Conservation (phyloP, 169 alveolate species). For the Plasmodium falciparum region DNA sequence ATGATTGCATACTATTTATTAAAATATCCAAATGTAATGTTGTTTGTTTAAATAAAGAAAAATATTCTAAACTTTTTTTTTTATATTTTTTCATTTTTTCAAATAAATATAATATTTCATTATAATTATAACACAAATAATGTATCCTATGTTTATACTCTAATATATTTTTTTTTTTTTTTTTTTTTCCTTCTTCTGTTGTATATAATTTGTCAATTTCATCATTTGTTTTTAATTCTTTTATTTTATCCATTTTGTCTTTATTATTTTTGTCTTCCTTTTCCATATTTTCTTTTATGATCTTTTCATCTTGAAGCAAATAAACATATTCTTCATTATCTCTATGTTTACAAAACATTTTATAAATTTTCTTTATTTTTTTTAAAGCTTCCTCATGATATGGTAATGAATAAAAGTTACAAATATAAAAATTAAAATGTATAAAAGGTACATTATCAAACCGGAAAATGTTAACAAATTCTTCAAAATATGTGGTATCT, state of each 20-base stretch:
- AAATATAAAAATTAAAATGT: constrained; percentile 14
- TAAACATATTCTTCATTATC: constrained; percentile 14
- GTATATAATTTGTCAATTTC: background rate
- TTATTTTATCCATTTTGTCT: no score
- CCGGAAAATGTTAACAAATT: constrained; percentile 37
- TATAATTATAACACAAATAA: constrained; percentile 44
- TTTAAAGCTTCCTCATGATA: constrained; percentile 30
- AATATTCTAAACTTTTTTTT: constrained; percentile 48
- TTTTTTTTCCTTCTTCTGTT: background rate
- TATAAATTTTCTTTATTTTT: constrained; percentile 52
- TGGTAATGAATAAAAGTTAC: constrained; percentile 9
- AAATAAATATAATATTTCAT: constrained; percentile 37
- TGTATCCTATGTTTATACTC: constrained; percentile 15
- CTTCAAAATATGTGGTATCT: constrained; percentile 12
- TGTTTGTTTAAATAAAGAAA: constrained; percentile 61
- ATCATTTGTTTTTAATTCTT: background rate
- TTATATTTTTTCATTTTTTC: constrained; percentile 66
- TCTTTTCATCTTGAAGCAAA: background rate
- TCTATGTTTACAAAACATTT: constrained; percentile 29
- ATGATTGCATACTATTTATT: constrained; percentile 52
- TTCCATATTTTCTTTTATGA: background rate
- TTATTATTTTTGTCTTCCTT: background rate
- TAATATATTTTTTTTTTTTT: constrained; percentile 3
- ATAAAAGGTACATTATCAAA: constrained; percentile 17
- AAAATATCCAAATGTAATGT: constrained; percentile 68